Base-by-base conservation (phyloP, 2,329 filamentous ascomycete genomes). In the Alternaria brassicae region DNA sequence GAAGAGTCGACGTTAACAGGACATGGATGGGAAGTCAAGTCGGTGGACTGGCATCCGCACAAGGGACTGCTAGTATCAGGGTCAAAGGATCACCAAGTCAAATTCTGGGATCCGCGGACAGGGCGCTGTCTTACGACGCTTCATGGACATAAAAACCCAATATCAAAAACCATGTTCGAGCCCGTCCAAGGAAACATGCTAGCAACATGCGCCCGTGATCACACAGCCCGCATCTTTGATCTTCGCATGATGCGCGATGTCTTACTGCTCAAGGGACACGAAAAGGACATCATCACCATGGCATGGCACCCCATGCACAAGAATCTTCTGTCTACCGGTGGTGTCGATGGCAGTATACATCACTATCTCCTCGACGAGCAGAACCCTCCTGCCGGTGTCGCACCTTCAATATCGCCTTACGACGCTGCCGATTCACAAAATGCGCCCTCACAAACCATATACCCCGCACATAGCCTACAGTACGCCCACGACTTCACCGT, bases 181-280 rank as follows among this genome's bases (percentile, higher is more conserved):
- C 90, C 89, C 51, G 89, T 91, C 9, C 90, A 91, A 72, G 93
- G 92, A 28, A 86, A 90, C 65, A 90, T 96, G 61, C 85, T 99
- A 47, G 95, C 94, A 34, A 97, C 95, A 0, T 96, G 93, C 30
- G 95, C 93, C 41, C 87, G 95, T 75, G 95, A 99, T 72, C 92
- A 96, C 76, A 96, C 92, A 1, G 93, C 93, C 8, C 88, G 95
- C 60, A 88, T 99, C 44, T 98, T 98, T 72, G 95, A 99, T 76
- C 84, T 99, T 56, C 88, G 95, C 48, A 97, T 97, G 91, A 98
- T 99, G 95, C 91, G 95, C 63, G 95, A 99, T 77, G 93, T 98
- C 56, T 92, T 93, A 69, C 86, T 98, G 45, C 86, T 99, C 21
- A 91, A 94, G 68, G 95, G 95, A 7, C 93, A 98, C 75, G 93